Base-by-base conservation (phyloP, 495 filamentous ascomycete genomes). In the Podospora comata region DNA sequence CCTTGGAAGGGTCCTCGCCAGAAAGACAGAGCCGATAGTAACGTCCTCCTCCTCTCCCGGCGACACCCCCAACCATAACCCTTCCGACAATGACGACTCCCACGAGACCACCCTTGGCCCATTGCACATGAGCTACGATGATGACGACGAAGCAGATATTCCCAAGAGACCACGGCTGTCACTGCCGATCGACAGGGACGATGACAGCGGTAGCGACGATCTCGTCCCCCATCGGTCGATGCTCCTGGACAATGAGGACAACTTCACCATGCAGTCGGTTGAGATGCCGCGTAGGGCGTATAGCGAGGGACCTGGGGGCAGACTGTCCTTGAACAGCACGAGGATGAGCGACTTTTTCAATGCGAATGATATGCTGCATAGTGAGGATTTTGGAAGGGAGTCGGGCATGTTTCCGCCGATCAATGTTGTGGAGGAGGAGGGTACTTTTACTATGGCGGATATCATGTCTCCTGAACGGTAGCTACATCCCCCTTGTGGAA, bases 301-400 rank as follows among this genome's bases (percentile, higher is more conserved):
- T 11, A 85, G 78, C 60, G 87, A 91, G 68, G 79, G 83, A 62
- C 81, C 78, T 44, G 68, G 86, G 16, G 60, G 68, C 9, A 68
- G 73, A 65, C 64, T 74, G 16, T 78, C 75, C 58, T 55, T 77
- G 62, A 71, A 67, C 0, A 86, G 81, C 56, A 76, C 87, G 68
- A 91, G 89, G 58, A 79, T 89, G 72, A 93, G 89, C 74, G 91
- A 92, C 73, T 82, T 77, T 74, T 88, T 84, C 77, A 89, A 77
- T 70, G 78, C 65, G 75, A 79, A 78, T 58, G 81, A 74, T 75
- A 77, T 70, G 68, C 64, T 67, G 32, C 70, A 65, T 5, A 72
- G 74, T 75, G 81, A 79, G 18, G 85, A 88, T 32, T 77, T 80
- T 18, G 86, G 80, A 2, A 80, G 82, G 9, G 86, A 88, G 44